phyloP scores from a whole-genome alignment of 805 yeast genomes.

The Crinitomyces ghanaensis region DNA sequence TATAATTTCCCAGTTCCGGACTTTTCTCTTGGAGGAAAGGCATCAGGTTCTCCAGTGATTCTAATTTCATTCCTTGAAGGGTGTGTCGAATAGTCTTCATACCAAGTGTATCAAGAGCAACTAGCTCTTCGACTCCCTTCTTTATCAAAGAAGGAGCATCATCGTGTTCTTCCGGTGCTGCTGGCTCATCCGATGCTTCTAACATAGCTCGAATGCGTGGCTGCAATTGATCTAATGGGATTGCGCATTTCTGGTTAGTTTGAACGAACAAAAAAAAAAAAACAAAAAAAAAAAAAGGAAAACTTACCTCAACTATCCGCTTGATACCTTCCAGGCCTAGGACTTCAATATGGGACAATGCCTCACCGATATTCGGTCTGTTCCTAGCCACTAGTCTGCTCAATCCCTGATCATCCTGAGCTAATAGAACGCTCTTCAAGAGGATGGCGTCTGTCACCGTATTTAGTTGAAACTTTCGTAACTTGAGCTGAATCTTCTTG shows the following conservation, averaged over 20 bases:
- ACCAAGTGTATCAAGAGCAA: slow-evolving; percentile 66
- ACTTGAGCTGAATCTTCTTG: slow-evolving; percentile 22
- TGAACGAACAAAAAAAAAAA: background rate
- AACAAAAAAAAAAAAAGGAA: slow-evolving; percentile 10
- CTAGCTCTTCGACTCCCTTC: slow-evolving; percentile 40
- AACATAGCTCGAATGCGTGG: slow-evolving; percentile 8
- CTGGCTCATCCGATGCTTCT: slow-evolving; percentile 4
- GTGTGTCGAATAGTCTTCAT: slow-evolving; percentile 70
- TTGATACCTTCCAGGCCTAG: slow-evolving; percentile 38
- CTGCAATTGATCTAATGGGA: slow-evolving; percentile 14
- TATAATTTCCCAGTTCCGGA: slow-evolving; percentile 25
- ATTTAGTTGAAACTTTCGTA: slow-evolving; percentile 32
- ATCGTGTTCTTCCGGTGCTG: background rate
- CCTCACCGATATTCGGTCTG: slow-evolving; percentile 17
- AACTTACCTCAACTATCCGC: slow-evolving; percentile 22
- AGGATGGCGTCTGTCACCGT: slow-evolving; percentile 52
- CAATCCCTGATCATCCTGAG: slow-evolving; percentile 12
- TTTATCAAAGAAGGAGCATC: slow-evolving; percentile 34
- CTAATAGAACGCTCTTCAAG: slow-evolving; percentile 33
- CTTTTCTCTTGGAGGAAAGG: slow-evolving; percentile 27
- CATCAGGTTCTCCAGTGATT: slow-evolving; percentile 20
- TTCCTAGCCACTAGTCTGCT: slow-evolving; percentile 10
- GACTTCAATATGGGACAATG: slow-evolving; percentile 40
- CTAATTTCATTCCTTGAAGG: slow-evolving; percentile 38
- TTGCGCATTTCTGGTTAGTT: slow-evolving; percentile 7